Evolutionary conservation across 1,284 basidiomycete species (phyloP), one percentile per base, ranked within the genome.

Genomic region (Pterulicium gracile): DNA sequence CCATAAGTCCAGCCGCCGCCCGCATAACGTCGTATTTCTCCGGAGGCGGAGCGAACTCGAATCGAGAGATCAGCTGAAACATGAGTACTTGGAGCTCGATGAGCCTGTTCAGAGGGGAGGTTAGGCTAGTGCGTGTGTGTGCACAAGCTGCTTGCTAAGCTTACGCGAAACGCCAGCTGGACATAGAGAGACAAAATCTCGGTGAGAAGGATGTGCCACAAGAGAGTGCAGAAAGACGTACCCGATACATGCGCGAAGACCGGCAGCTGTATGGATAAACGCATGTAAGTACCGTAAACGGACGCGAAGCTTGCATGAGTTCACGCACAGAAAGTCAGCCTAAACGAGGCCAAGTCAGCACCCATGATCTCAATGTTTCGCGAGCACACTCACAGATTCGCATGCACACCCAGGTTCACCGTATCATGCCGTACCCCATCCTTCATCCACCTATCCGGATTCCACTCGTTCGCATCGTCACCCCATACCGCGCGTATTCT

Each of bases 311-410:
- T n/a, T n/a, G n/a, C n/a, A n/a, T n/a, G n/a, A n/a, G n/a, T n/a
- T n/a, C n/a, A 32, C 27, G 7, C n/a, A 32, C 27, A 32, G 27
- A 32, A 32, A 7, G 27, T 10, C 27, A 32, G 27, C 7, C 27
- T 32, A 32, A n/a, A 10, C 27, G n/a, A n/a, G 27, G n/a, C n/a
- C 27, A 32, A 32, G 27, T 32, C n/a, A 32, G 27, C n/a, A 10
- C 7, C n/a, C n/a, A n/a, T n/a, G n/a, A n/a, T n/a, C n/a, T n/a
- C n/a, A n/a, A n/a, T n/a, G n/a, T n/a, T n/a, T n/a, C n/a, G n/a
- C n/a, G n/a, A n/a, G n/a, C n/a, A 5, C 19, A 23, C 52, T 48
- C 24, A 55, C 51, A 55, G 17, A 42, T 54, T 54, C 3, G 46
- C 49, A 39, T 48, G 49, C 24, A 55, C 43, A 20, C 54, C 54